A percentile compares a stretch with the other conserved stretches of the same genome.
Conservation (phyloP, 192 early-diverging fungal species). For the Linnemannia elongata region DNA sequence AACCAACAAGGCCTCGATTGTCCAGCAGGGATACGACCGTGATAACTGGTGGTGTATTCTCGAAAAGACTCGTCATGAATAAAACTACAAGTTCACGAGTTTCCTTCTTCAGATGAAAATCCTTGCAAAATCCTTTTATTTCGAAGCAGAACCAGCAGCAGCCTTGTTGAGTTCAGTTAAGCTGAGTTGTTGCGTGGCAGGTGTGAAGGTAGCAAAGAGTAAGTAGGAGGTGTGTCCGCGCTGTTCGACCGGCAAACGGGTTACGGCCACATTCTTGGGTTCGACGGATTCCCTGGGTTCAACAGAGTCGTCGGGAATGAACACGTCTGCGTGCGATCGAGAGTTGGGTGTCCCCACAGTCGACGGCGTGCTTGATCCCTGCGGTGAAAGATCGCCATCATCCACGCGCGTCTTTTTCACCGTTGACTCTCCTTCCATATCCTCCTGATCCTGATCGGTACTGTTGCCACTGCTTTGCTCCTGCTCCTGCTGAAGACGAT, state of each 20-base stretch:
- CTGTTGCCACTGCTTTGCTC: neutral
- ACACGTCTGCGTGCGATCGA: neutral
- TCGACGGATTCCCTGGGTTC: conserved; percentile 50
- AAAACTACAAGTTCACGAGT: neutral
- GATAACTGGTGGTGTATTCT: conserved; percentile 96
- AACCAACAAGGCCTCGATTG: conserved; percentile 67
- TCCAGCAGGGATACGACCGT: conserved; percentile 88
- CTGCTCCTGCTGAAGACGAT: neutral
- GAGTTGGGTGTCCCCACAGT: conserved; percentile 7
- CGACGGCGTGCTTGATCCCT: conserved; percentile 8
- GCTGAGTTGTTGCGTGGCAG: conserved; percentile 35
- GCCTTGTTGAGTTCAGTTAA: conserved; percentile 23
- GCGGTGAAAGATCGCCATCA: conserved; percentile 6
- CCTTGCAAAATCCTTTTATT: neutral
- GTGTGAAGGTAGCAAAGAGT: conserved; percentile 90
- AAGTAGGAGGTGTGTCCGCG: conserved; percentile 96
- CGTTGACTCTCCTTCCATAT: neutral
- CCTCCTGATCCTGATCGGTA: neutral
- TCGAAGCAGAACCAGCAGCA: neutral
- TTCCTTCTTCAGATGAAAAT: neutral
- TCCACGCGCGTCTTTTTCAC: neutral
- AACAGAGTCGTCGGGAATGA: conserved; percentile 15
- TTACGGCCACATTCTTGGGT: conserved; percentile 65
- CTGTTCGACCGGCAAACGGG: conserved; percentile 70
- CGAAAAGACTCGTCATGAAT: conserved; percentile 59